phyloP scores from a whole-genome alignment of 2,329 filamentous ascomycete species.

The Trichoderma koningiopsis region DNA sequence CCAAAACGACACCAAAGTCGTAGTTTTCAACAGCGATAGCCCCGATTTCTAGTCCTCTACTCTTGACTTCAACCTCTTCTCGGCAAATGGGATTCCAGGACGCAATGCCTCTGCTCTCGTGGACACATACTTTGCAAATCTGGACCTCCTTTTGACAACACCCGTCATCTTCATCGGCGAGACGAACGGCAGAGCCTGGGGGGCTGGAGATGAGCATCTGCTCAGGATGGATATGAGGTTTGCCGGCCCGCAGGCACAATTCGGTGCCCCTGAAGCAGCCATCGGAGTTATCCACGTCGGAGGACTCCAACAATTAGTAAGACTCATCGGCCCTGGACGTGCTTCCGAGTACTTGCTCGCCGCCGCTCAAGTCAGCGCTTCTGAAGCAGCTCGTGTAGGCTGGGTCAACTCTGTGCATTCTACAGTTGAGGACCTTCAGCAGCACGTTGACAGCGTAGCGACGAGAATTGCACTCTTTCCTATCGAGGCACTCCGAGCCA shows the following conservation, averaged over 20 bases:
- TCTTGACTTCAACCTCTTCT: neutral
- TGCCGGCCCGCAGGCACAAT: constrained; percentile 1
- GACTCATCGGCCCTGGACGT: constrained; percentile 9
- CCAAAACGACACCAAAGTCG: constrained; percentile 5
- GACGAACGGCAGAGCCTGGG: constrained; percentile 3
- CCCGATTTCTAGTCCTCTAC: neutral
- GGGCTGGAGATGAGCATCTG: constrained; percentile 11
- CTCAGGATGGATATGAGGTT: constrained; percentile 15
- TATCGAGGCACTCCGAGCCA: neutral
- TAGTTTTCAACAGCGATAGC: neutral
- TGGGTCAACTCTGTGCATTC: constrained; percentile 9
- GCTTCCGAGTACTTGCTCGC: constrained; percentile 5
- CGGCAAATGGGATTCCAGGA: neutral
- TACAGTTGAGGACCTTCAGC: neutral
- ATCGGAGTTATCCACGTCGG: neutral
- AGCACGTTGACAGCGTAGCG: neutral
- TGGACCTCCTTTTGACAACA: neutral
- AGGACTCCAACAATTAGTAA: constrained; percentile 5
- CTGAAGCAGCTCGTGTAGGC: neutral
- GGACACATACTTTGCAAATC: constrained; percentile 9
- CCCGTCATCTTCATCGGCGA: constrained; percentile 18
- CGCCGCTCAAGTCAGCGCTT: constrained; percentile 1
- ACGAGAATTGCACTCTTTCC: constrained; percentile 15
- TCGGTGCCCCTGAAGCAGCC: constrained; percentile 1
- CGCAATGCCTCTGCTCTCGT: neutral